phyloP scores from a whole-genome alignment of 768 basidiomycete genomes.

The Tephrocybe sp. region DNA sequence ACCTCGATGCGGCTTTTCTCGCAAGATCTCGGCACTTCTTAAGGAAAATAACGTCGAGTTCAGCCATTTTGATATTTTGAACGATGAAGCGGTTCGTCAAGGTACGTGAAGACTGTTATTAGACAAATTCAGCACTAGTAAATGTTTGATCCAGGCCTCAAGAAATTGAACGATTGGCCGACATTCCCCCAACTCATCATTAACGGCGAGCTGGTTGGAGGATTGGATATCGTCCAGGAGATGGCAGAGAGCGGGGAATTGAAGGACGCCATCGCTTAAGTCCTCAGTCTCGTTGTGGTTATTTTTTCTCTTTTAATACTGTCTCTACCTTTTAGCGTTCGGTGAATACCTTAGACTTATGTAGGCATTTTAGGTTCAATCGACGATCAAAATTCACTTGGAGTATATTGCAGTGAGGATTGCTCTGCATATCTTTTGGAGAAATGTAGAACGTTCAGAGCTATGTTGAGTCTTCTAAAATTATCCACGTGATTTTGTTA shows the following conservation, averaged over 20 bases:
- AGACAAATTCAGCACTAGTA: neutral
- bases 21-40: conserved; percentile 69
- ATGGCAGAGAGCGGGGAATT: conserved; percentile 84
- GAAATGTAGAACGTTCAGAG: too few relatives aligned
- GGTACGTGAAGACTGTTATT: conserved; percentile 44
- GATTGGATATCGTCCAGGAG: conserved; percentile 89
- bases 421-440: too few relatives aligned
- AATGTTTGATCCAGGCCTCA: conserved; percentile 47
- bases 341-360: conserved; percentile 7
- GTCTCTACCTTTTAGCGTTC: neutral
- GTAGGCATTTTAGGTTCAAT: neutral
- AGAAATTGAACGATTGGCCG: conserved; percentile 86
- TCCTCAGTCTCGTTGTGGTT: neutral
- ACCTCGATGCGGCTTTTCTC: conserved; percentile 85
- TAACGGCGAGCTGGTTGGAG: conserved; percentile 93
- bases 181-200: conserved; percentile 87
- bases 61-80: conserved; percentile 79
- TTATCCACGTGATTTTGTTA: too few relatives aligned
- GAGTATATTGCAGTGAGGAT: too few relatives aligned
- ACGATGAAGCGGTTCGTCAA: conserved; percentile 79
- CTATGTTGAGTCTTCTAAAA: too few relatives aligned
- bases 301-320: neutral
- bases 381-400: too few relatives aligned
- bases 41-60: conserved; percentile 65
- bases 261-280: conserved; percentile 37